Base-by-base conservation (phyloP, 129 eudicot genomes). In the Helianthus tuberosus region DNA sequence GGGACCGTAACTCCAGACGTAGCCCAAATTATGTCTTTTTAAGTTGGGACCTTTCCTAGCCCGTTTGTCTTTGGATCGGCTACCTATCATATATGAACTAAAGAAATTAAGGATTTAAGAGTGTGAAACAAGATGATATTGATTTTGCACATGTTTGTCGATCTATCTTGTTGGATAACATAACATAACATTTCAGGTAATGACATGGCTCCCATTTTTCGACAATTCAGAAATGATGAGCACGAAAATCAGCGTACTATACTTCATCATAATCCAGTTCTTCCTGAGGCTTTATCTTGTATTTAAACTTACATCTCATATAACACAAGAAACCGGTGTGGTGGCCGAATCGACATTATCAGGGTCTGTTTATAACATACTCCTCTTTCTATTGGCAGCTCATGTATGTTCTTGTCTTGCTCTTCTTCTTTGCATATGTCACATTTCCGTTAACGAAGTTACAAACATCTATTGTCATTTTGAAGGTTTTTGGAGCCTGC, bases 321-420 rank as follows among this genome's bases (percentile, higher is more conserved):
- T 87, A 66, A 81, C 84, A 75, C 87, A 82, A 66, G 86, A 88
- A 38, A 75, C 82, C 0, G 98, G 96, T 11, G 89, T 87, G 27
- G 80, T 92, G 69, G 83, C 79, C 41, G 94, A 89, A 80, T 76
- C 87, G 5, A 86, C 96, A 43, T 79, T 94, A 74, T 84, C 91
- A 15, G 98, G 98, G 12, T 93, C 96, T 52, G 93, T 84, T 66
- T 92, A 74, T 74, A 87, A 92, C 67, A 76, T 92, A 4, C 72
- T 85, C 78, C 83, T 92, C 16, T 92, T 72, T 55, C 75, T 92
- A 83, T 73, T 92, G 67, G 94, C 96, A 23, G 91, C 96, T 77
- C 98, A 92, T 84, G 98, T 89, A 85, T 55, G 74, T 53, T 64
- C 36, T 54, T 65, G 10, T 43, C 10, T 43, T 43, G 36, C 2